phyloP scores from a whole-genome alignment of 2,329 filamentous ascomycete genomes.

The Cladobotryum protrusum region DNA sequence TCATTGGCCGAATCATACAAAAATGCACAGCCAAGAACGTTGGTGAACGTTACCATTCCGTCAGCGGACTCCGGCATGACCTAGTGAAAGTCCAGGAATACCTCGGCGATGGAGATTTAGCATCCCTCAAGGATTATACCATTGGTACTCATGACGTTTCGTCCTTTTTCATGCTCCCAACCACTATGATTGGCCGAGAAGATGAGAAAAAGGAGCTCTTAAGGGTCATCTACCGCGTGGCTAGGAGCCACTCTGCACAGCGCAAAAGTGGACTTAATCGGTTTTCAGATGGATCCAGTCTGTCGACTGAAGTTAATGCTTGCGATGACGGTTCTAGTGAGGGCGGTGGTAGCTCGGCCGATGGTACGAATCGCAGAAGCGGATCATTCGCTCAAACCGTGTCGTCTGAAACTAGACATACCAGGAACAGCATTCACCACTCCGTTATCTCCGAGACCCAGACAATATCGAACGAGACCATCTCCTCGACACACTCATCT shows the following conservation, averaged over 20 bases:
- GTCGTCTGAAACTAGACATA: slow-evolving; percentile 34
- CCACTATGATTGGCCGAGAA: slow-evolving; percentile 71
- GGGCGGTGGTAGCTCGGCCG: slow-evolving; percentile 48
- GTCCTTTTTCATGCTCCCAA: slow-evolving; percentile 83
- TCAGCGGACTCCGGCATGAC: slow-evolving; percentile 79
- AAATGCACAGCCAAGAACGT: slow-evolving; percentile 90
- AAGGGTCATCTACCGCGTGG: slow-evolving; percentile 69
- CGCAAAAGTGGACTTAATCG: slow-evolving; percentile 37
- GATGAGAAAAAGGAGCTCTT: slow-evolving; percentile 65
- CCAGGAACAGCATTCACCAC: slow-evolving; percentile 34
- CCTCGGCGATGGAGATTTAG: slow-evolving; percentile 66
- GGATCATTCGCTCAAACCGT: slow-evolving; percentile 41
- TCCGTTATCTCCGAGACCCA: slow-evolving; percentile 36
- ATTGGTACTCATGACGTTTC: slow-evolving; percentile 83
- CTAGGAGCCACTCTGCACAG: slow-evolving; percentile 53
- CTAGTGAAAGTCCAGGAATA: slow-evolving; percentile 67
- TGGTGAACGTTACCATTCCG: slow-evolving; percentile 81
- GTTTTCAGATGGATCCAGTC: slow-evolving; percentile 47
- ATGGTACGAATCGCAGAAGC: slow-evolving; percentile 44
- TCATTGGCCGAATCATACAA: slow-evolving; percentile 74
- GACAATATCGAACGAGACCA: slow-evolving; percentile 38
- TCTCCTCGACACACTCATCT: slow-evolving; percentile 41
- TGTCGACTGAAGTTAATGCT: slow-evolving; percentile 44
- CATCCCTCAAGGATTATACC: slow-evolving; percentile 64
- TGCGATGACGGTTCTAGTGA: slow-evolving; percentile 53